A percentile compares a stretch with the other conserved stretches of the same genome.
phyloP scores from a whole-genome alignment of 768 basidiomycete species.

The Leucosporidium creatinivorum region DNA sequence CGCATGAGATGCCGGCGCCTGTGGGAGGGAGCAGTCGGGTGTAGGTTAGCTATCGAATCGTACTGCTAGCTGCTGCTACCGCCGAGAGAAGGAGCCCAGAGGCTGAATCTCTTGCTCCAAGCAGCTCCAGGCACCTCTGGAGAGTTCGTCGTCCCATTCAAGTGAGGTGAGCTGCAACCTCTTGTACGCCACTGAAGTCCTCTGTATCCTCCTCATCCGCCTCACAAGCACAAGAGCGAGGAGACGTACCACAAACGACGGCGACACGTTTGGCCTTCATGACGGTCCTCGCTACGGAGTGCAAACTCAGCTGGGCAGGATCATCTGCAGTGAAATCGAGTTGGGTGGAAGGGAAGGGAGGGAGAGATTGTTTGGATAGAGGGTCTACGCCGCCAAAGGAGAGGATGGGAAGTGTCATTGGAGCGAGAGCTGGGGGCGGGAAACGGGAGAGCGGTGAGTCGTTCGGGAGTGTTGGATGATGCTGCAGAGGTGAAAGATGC shows the following conservation, averaged over 20 bases:
- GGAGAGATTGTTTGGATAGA: background rate
- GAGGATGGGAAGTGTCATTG: conserved; percentile 9
- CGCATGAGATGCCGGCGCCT: conserved; percentile 81
- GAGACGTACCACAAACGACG: conserved; percentile 69
- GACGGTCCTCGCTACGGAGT: conserved; percentile 46
- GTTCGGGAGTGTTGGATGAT: too few species aligned
- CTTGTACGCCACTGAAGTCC: background rate
- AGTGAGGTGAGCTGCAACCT: background rate
- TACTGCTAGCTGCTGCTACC: too few species aligned
- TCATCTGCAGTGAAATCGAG: background rate
- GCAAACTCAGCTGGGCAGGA: conserved; percentile 1
- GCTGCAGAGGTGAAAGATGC: background rate
- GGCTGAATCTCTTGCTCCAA: background rate
- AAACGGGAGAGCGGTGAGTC: background rate
- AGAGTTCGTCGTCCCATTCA: too few species aligned
- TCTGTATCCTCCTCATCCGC: background rate
- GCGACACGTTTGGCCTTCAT: conserved; percentile 73
- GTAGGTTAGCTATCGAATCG: background rate
- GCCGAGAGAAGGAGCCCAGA: too few species aligned
- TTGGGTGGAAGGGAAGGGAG: conserved; percentile 7
- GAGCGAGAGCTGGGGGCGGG: background rate
- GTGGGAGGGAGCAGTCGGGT: background rate
- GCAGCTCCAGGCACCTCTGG: too few species aligned
- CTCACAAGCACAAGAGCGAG: background rate
- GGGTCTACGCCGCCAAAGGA: conserved; percentile 12